Evolutionary conservation across 1,139 yeast genomes (phyloP).

Genomic region (Yamadazyma jaroonii): DNA sequence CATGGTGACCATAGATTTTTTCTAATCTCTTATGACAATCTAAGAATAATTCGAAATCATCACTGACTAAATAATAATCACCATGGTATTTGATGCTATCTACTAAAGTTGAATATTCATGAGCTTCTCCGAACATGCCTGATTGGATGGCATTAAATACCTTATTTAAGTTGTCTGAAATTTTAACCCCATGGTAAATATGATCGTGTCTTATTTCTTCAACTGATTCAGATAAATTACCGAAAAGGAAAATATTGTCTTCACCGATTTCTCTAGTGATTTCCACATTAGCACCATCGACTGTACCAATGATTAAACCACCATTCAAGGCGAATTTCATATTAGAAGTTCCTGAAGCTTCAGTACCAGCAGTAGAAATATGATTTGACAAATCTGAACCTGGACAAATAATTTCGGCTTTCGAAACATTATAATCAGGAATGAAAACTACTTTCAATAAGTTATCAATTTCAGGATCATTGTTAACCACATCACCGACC

Average conservation of each 20-base stretch:
- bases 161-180: slow-evolving; percentile 53
- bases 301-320: slow-evolving; percentile 92
- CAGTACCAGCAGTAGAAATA: slow-evolving; percentile 98
- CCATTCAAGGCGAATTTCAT: slow-evolving; percentile 95
- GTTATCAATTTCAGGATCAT: slow-evolving; percentile 70
- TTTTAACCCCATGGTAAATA: slow-evolving; percentile 51
- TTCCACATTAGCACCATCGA: slow-evolving; percentile 96
- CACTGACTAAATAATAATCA: slow-evolving; percentile 82
- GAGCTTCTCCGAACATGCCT: slow-evolving; percentile 70
- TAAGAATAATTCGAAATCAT: slow-evolving; percentile 83
- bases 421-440: slow-evolving; percentile 91
- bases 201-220: slow-evolving; percentile 82
- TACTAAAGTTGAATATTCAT: slow-evolving; percentile 65
- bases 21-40: slow-evolving; percentile 80
- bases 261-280: slow-evolving; percentile 92
- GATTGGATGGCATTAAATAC: slow-evolving; percentile 70
- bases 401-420: slow-evolving; percentile 88
- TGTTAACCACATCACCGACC: slow-evolving; percentile 78
- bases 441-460: slow-evolving; percentile 82
- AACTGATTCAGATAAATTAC: slow-evolving; percentile 85
- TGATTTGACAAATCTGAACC: slow-evolving; percentile 92
- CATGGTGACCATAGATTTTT: slow-evolving; percentile 56
- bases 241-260: slow-evolving; percentile 87
- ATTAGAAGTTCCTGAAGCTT: slow-evolving; percentile 93
- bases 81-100: slow-evolving; percentile 72